Base-by-base conservation (phyloP, 129 eudicot species). In the Artemisia annua region DNA sequence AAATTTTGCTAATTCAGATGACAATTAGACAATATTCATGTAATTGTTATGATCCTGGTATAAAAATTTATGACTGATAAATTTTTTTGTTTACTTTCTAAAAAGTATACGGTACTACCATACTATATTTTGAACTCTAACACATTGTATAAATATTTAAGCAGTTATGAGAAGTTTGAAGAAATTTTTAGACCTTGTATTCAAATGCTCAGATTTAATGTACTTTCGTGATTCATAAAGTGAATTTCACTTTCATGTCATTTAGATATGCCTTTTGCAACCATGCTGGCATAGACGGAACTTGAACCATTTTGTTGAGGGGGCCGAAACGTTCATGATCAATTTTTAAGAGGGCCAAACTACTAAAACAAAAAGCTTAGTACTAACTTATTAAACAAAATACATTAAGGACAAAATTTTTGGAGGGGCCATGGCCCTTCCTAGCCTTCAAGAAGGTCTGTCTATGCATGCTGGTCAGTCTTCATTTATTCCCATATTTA, bases 31-130 rank as follows among this genome's bases (percentile, higher is more conserved):
- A 11, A 73, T 28, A 73, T 8, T 30, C 70, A 28, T 73, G 51
- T 28, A 26, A 73, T 44, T 19, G 75, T 48, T 57, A 72, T 62
- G 49, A 19, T 59, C 18, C 26, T 44, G n/a, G 13, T 4, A 44
- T 71, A 0, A 20, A 59, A 60, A 26, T 60, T 19, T 49, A 26
- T 48, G 49, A 16, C 53, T 49, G 15, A 17, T 28, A 62, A 50
- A 3, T 18, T 18, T 19, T 52, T 53, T 63, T 30, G 13, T 22
- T 59, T 53, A 4, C 15, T 64, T 11, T 28, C 32, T 28, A 28
- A 28, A 28, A 16, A 22, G 60, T 62, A 62, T n/a, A n/a, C n/a
- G n/a, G n/a, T n/a, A n/a, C n/a, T 59, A 24, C 15, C 48, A 8
- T 24, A 43, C n/a, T 62, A 57, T 14, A 26, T 57, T 43, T 9